Conservation (phyloP, 2,329 filamentous ascomycete genomes). For the Aspergillus sp. region DNA sequence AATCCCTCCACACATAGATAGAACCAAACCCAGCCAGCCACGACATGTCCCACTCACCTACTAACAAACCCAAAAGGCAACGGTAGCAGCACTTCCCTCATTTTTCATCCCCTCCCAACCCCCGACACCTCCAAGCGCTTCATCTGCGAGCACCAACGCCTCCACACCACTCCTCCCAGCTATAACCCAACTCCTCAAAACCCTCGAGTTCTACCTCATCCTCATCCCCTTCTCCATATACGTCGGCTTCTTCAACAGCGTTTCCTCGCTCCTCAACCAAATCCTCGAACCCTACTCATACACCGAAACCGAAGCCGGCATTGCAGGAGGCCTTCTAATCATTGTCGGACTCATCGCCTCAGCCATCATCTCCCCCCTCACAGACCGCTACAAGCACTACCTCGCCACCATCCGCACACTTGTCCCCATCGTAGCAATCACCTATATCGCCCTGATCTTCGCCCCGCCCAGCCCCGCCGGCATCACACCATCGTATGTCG, state of each 20-base stretch:
- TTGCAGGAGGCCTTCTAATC: conserved; percentile 86
- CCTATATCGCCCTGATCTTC: conserved; percentile 79
- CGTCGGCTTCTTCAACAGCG: conserved; percentile 90
- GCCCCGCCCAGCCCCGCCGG: conserved; percentile 63
- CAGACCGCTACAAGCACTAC: conserved; percentile 83
- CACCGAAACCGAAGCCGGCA: conserved; percentile 79
- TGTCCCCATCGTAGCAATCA: conserved; percentile 71
- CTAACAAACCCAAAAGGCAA: conserved; percentile 48
- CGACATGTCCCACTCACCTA: neutral
- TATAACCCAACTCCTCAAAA: conserved; percentile 58
- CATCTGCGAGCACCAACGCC: conserved; percentile 54
- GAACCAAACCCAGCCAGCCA: neutral
- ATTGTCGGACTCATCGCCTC: conserved; percentile 78
- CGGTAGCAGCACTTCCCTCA: conserved; percentile 69
- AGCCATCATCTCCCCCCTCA: conserved; percentile 75
- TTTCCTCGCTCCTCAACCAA: conserved; percentile 86
- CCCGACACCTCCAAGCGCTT: conserved; percentile 74
- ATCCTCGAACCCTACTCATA: conserved; percentile 86
- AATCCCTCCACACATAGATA: neutral
- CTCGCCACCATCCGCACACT: conserved; percentile 71
- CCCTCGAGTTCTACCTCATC: conserved; percentile 76
- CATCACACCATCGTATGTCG: conserved; percentile 65
- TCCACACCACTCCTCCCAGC: conserved; percentile 57
- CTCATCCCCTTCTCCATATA: conserved; percentile 79
- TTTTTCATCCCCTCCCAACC: conserved; percentile 78